Conservation (phyloP, 2,329 filamentous ascomycete genomes). For the Colletotrichum sp. region DNA sequence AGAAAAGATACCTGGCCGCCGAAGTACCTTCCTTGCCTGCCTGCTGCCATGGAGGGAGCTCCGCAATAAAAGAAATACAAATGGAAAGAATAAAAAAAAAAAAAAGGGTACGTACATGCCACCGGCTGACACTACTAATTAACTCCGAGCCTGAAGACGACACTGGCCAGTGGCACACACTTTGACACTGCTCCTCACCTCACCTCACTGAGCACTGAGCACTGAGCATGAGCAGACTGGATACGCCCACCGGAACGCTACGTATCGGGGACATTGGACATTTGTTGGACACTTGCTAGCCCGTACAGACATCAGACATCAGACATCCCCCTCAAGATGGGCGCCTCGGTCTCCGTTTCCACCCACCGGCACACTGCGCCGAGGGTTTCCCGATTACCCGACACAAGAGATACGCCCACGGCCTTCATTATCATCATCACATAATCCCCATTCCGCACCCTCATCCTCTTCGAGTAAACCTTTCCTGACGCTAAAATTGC, state of each 20-base stretch:
- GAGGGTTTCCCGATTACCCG: not conserved
- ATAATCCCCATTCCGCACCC: not conserved
- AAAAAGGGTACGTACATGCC: not conserved
- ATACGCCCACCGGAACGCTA: not conserved
- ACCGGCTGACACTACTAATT: not conserved
- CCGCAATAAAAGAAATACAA: not conserved
- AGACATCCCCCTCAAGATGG: not conserved
- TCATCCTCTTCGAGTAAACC: not conserved
- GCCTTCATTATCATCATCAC: not conserved
- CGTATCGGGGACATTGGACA: not conserved
- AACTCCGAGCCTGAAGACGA: not conserved
- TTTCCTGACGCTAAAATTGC: not conserved
- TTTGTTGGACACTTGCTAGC: not conserved
- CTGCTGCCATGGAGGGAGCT: not conserved
- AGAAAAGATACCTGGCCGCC: not conserved
- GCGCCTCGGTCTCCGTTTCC: not conserved
- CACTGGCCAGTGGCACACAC: not conserved
- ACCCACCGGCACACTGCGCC: not conserved
- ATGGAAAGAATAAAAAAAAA: not conserved
- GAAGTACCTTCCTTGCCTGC: not conserved
- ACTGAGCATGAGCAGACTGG: not conserved
- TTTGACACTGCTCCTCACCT: not conserved
- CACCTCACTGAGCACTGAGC: not conserved
- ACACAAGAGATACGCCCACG: not conserved
- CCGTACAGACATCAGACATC: not conserved